phyloP scores from a whole-genome alignment of 169 alveolate genomes.

The Plasmodium inui region DNA sequence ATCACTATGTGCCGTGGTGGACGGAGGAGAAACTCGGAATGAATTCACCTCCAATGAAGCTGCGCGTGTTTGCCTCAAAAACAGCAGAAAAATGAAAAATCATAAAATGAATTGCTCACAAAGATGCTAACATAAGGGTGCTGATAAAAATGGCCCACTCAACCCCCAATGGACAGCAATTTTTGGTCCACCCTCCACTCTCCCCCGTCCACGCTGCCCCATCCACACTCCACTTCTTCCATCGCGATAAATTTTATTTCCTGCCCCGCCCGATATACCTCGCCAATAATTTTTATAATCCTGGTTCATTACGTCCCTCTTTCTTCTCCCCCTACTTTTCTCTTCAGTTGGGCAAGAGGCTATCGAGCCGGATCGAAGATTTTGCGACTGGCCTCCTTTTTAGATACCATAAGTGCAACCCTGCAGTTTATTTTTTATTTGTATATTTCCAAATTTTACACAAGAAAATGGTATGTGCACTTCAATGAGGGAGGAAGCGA shows the following conservation, averaged over 20 bases:
- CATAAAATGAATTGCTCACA: neutral
- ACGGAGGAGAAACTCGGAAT: neutral
- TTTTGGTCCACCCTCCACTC: neutral
- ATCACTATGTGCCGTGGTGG: neutral
- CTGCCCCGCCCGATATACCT: neutral
- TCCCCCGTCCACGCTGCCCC: neutral
- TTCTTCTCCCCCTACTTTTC: neutral
- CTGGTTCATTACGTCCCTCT: neutral
- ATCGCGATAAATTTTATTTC: neutral
- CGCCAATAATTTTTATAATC: neutral
- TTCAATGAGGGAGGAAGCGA: constrained; percentile 93
- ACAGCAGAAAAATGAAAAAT: neutral
- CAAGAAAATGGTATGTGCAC: constrained; percentile 90
- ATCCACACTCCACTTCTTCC: neutral
- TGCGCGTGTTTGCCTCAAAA: neutral
- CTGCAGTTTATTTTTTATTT: constrained; percentile 91
- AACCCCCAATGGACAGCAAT: neutral
- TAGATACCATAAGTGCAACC: constrained; percentile 91
- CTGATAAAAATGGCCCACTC: neutral
- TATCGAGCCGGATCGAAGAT: constrained; percentile 94
- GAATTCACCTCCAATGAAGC: neutral
- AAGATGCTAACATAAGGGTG: neutral
- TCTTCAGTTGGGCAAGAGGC: constrained; percentile 93
- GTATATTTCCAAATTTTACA: constrained; percentile 91
- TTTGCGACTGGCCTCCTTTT: constrained; percentile 91